A percentile compares a stretch with the other conserved stretches of the same genome.
Evolutionary conservation across 169 alveolate genomes (phyloP).

Genomic region (Eimeria maxima): DNA sequence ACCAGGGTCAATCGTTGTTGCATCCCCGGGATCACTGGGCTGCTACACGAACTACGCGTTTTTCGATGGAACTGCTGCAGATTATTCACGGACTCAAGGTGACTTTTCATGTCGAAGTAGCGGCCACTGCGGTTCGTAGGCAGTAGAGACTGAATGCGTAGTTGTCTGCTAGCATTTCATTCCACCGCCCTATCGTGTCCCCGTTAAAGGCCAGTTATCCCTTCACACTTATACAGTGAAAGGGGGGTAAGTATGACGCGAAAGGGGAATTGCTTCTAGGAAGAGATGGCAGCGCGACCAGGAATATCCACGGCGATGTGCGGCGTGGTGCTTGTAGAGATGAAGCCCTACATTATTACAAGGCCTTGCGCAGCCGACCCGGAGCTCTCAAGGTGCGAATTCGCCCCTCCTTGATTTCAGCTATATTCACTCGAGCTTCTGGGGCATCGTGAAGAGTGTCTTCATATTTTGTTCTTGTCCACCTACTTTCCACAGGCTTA

Average conservation of each 20-base stretch:
- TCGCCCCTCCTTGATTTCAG: neutral
- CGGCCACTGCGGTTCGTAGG: neutral
- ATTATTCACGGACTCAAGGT: slow-evolving; percentile 75
- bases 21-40: slow-evolving; percentile 78
- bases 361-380: slow-evolving; percentile 82
- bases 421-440: neutral
- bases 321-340: slow-evolving; percentile 30
- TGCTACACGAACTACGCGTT: slow-evolving; percentile 80
- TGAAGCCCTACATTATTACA: slow-evolving; percentile 72
- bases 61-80: slow-evolving; percentile 73
- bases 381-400: slow-evolving; percentile 75
- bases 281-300: neutral
- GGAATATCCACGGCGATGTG: neutral
- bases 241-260: neutral
- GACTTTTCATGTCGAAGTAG: neutral
- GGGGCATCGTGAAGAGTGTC: neutral
- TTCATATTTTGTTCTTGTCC: neutral
- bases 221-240: neutral
- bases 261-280: neutral
- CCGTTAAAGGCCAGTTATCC: neutral
- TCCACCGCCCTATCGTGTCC: neutral
- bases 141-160: neutral
- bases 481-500: neutral
- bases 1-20: slow-evolving; percentile 84
- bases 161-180: neutral